These are phyloP conservation scores for Groenewaldozyma tartarivorans DNA, from an alignment of 805 yeast species.

Conservation along the genomic window DNA sequence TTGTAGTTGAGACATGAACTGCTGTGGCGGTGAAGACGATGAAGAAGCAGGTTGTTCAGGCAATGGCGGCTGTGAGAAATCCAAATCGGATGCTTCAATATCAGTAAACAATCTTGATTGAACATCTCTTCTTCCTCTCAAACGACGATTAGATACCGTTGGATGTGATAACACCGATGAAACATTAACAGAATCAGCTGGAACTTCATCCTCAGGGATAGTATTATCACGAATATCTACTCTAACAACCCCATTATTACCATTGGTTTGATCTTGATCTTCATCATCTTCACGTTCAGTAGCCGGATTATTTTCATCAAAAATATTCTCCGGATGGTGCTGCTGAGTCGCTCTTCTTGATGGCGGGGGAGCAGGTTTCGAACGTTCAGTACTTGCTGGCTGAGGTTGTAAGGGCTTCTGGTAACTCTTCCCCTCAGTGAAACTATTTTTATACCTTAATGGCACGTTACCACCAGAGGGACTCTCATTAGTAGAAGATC, in stretches of 20 bases:
- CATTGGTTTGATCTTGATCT: background rate
- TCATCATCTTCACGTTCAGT: conserved; percentile 1
- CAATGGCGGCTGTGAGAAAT: conserved; percentile 4
- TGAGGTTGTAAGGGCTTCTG: conserved; percentile 3
- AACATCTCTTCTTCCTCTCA: conserved; percentile 25
- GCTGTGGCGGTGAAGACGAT: conserved; percentile 3
- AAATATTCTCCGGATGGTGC: conserved; percentile 1
- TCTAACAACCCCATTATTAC: conserved; percentile 5
- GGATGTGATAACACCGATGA: conserved; percentile 24
- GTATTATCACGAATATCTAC: conserved; percentile 20
- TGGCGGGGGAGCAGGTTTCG: conserved; percentile 7
- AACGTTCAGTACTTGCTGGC: background rate
- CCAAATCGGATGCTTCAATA: conserved; percentile 19
- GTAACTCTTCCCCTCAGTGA: background rate
- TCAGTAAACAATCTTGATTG: conserved; percentile 23
- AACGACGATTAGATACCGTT: conserved; percentile 20
- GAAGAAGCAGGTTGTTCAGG: conserved; percentile 4
- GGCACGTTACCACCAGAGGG: background rate
- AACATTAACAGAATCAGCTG: conserved; percentile 15
- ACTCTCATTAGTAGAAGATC: background rate
- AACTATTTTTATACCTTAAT: background rate
- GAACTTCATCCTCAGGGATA: conserved; percentile 19
- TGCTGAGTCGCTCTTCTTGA: conserved; percentile 3
- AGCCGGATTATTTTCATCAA: conserved; percentile 2
- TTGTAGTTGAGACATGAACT: conserved; percentile 14